Base-by-base conservation (phyloP, 139 green algal genomes). In the Micractinium sp. region DNA sequence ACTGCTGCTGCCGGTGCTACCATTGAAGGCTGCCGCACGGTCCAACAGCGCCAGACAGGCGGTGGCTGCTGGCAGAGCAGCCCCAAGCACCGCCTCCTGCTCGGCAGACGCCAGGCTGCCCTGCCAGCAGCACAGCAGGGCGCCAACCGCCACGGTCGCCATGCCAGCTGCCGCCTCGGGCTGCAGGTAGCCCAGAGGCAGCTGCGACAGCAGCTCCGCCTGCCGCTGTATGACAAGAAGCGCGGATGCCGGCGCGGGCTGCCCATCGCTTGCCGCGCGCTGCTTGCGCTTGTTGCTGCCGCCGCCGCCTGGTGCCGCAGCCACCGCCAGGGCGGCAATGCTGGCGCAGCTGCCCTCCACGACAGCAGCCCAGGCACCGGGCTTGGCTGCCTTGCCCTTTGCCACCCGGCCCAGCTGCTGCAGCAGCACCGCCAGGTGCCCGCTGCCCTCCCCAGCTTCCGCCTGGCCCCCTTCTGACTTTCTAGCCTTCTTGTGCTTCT, bases 121-220 rank as follows among this genome's bases (percentile, higher is more conserved):
- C 29, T 69, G 29, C 23, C 69, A 82, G 85, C 85, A 88, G n/a
- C 41, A 73, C 71, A 88, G 41, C 31, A 88, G n/a, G 71, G 31
- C 39, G 7, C 31, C 85, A 20, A 73, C 23, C 2, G 71, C 41
- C n/a, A 82, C 71, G 18, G 41, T 73, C 18, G 85, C 71, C 71
- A 88, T 81, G 71, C 69, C 41, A 19, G 85, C 85, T 20, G 71
- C 85, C 1, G 41, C 41, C 47, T 71, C 71, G 14, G 71, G 25
- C 74, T 61, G 71, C 31, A 88, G 16, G 29, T 53, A 35, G 0
- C 13, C 20, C 31, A 88, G 41, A 0, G 85, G 85, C 71, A 82
- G 85, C 85, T 88, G 85, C 29, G 71, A 73, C 41, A 88, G 71
- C 69, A 82, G 0, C 69, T 69, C 23, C 12, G 63, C 31, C 67